Evolutionary conservation across 2,329 filamentous ascomycete species (phyloP), one percentile per base, ranked within the genome.

Genomic region (Alternaria atra): DNA sequence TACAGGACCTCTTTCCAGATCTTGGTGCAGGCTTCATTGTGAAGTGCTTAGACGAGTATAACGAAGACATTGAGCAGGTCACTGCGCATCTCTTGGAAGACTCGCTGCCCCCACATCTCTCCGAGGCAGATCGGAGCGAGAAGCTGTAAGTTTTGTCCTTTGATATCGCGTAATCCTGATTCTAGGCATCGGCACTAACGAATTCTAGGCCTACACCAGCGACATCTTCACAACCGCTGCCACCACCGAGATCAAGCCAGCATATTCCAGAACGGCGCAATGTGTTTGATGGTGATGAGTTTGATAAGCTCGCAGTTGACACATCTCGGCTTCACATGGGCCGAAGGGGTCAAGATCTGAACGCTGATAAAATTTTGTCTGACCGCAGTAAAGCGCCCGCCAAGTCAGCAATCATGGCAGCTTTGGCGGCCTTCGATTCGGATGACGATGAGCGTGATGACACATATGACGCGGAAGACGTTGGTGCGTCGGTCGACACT

Each of bases 371-470:
- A 50, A 80, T 94, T 15, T 85, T 94, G 7, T 81, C 85, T 48
- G 89, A 93, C 72, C 86, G 86, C 52, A 84, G 86, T 65, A 81
- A 81, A 1, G 88, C 89, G 4, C 87, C 90, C 2, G 89, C 89
- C 70, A 97, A 96, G 80, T 92, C 93, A 0, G 90, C 93, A 10
- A 97, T 97, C 69, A 82, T 97, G 25, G 92, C 94, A 3, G 94
- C 94, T 0, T 86, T 98, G 2, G 92, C 93, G 15, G 86, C 90
- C 0, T 97, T 98, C 68, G 94, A 98, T 80, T 90, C 90, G 0
- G 94, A 98, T 70, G 95, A 98, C 68, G 95, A 99, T 76, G 95
- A 99, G 80, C 88, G 93, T 35, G 95, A 99, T 77, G 95, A 99
- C 77, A 98, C 94, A 0, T 99, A 99, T 75, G 95, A 99, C 71